Conservation (phyloP, 257 asterid species). For the Coffea canephora region DNA sequence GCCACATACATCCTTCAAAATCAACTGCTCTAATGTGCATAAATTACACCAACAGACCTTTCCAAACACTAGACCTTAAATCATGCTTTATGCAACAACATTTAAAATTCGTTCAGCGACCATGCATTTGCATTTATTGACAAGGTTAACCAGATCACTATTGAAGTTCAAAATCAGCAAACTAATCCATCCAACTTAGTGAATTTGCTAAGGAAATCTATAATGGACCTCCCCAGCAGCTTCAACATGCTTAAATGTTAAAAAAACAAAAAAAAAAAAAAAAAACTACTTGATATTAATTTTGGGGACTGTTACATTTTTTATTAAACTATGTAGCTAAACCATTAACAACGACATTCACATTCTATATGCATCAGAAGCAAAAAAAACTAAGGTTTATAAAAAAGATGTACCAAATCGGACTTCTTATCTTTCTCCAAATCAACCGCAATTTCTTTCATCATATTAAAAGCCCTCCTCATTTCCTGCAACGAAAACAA, state of each 20-base stretch:
- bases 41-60: not conserved
- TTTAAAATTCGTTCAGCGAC: not conserved
- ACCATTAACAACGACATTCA: not conserved
- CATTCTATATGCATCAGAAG: not conserved
- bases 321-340: not conserved
- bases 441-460: conserved; percentile 75
- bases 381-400: conserved; percentile 35
- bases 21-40: not conserved
- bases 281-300: not conserved
- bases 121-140: not conserved
- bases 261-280: too few relatives aligned
- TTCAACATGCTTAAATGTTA: not conserved
- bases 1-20: not conserved
- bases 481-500: conserved; percentile 55
- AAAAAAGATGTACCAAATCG: conserved; percentile 45
- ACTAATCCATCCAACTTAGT: not conserved
- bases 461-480: conserved; percentile 50
- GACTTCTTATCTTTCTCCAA: conserved; percentile 62
- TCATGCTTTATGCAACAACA: not conserved
- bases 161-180: not conserved
- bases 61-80: not conserved
- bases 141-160: not conserved
- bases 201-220: too few relatives aligned
- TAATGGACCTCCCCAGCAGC: not conserved
- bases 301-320: not conserved